A percentile compares a stretch with the other conserved stretches of the same genome.
These are phyloP conservation scores for Saccharomycopsis fibuligera DNA, from an alignment of 805 yeast species.

Conservation along the genomic window DNA sequence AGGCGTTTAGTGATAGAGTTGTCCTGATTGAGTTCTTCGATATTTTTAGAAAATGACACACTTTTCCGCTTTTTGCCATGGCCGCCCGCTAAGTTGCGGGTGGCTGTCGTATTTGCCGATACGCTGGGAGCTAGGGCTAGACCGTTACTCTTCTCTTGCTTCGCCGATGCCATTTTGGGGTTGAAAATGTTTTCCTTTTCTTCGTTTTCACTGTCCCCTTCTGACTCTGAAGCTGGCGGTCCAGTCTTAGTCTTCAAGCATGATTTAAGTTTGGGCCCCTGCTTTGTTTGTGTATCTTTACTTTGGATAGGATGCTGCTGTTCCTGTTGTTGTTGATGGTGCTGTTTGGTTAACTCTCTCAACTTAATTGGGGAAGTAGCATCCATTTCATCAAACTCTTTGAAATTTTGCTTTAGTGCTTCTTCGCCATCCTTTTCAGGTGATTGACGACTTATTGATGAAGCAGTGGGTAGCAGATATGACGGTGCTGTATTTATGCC, in stretches of 20 bases:
- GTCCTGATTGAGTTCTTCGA: constrained; percentile 16
- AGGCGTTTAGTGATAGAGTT: constrained; percentile 11
- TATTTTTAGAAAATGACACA: constrained; percentile 8
- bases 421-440: neutral
- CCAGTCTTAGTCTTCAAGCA: constrained; percentile 10
- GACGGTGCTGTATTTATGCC: neutral
- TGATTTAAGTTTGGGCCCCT: constrained; percentile 13
- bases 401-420: neutral
- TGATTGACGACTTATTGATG: neutral
- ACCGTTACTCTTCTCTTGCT: neutral
- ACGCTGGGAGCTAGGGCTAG: neutral
- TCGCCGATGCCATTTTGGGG: too few relatives aligned
- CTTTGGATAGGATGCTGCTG: too few relatives aligned
- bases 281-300: neutral
- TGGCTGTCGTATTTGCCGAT: neutral
- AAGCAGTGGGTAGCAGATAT: neutral
- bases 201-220: neutral
- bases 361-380: neutral
- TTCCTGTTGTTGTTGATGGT: too few relatives aligned
- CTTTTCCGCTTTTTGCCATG: constrained; percentile 6
- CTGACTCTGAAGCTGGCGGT: constrained; percentile 4
- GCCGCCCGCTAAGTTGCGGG: neutral
- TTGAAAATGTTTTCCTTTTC: neutral
- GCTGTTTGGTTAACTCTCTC: too few relatives aligned
- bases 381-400: neutral